Evolutionary conservation across 768 basidiomycete species (phyloP).

Genomic region (Sarcomyxa edulis): DNA sequence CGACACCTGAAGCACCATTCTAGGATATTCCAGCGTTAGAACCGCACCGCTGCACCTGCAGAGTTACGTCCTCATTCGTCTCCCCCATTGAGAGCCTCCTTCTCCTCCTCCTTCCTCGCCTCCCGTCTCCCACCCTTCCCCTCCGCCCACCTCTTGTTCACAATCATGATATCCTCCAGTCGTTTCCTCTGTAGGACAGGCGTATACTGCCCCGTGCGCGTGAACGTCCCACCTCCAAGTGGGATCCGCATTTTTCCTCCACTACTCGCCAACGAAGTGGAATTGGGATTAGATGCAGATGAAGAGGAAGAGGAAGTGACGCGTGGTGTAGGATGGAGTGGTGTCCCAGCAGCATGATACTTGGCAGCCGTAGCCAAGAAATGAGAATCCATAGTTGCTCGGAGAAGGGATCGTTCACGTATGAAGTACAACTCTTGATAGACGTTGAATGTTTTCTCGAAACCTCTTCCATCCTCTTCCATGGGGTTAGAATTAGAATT

Average conservation of each 20-base stretch:
- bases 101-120: conserved; percentile 24
- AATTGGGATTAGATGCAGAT: no score
- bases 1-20: no score
- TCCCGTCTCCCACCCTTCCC: conserved; percentile 54
- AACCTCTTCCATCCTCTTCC: no score
- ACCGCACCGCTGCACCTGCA: no score
- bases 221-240: conserved; percentile 66
- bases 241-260: conserved; percentile 39
- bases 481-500: conserved; percentile 17
- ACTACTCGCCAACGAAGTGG: no score
- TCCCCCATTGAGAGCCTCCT: no score
- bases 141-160: conserved; percentile 74
- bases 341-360: conserved; percentile 41
- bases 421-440: conserved; percentile 50
- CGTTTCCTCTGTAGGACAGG: conserved; percentile 64
- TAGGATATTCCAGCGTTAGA: no score
- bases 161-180: conserved; percentile 63
- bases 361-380: conserved; percentile 53
- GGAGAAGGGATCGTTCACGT: conserved; percentile 57
- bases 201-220: conserved; percentile 57
- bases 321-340: conserved; percentile 18
- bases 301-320: background rate
- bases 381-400: conserved; percentile 57
- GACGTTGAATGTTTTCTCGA: conserved; percentile 36
- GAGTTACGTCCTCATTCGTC: no score